Evolutionary conservation across 768 basidiomycete genomes (phyloP).

Genomic region (Macrolepiota fuliginosa): DNA sequence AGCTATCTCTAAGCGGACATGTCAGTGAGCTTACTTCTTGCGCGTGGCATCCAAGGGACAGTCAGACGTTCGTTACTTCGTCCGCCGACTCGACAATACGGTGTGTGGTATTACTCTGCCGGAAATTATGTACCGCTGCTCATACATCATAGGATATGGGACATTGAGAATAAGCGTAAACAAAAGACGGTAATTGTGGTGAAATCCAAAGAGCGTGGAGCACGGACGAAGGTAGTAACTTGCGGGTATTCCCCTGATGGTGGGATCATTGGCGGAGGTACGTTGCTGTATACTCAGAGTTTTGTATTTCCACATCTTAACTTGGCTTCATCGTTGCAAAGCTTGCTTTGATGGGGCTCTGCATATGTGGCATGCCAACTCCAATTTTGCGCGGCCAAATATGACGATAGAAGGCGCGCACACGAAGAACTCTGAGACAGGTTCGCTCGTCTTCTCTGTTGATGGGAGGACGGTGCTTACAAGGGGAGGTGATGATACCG

Average conservation of each 20-base stretch:
- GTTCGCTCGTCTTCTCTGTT: slow-evolving; percentile 83
- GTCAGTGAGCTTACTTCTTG: slow-evolving; percentile 90
- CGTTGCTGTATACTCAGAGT: slow-evolving; percentile 16
- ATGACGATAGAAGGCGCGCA: slow-evolving; percentile 87
- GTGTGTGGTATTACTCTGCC: slow-evolving; percentile 32
- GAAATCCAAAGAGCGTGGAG: slow-evolving; percentile 93
- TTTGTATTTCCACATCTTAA: slow-evolving; percentile 15
- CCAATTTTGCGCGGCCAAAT: slow-evolving; percentile 92
- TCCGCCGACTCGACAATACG: slow-evolving; percentile 97
- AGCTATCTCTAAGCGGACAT: slow-evolving; percentile 66
- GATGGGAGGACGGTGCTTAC: slow-evolving; percentile 86
- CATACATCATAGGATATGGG: slow-evolving; percentile 74
- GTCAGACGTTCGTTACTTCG: slow-evolving; percentile 82
- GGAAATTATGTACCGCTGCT: neutral
- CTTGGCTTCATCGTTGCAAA: slow-evolving; percentile 28
- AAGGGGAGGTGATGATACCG: slow-evolving; percentile 91
- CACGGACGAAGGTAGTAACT: slow-evolving; percentile 85
- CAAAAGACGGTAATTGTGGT: slow-evolving; percentile 96
- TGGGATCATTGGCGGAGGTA: slow-evolving; percentile 86
- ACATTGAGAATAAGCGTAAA: slow-evolving; percentile 87
- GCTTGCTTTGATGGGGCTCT: slow-evolving; percentile 90
- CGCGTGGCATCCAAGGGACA: slow-evolving; percentile 89
- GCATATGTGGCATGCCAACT: slow-evolving; percentile 89
- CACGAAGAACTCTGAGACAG: slow-evolving; percentile 79
- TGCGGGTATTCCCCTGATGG: slow-evolving; percentile 91